A percentile compares a stretch with the other conserved stretches of the same genome.
phyloP scores from a whole-genome alignment of 768 basidiomycete species.

The Pleurotus sapidus region DNA sequence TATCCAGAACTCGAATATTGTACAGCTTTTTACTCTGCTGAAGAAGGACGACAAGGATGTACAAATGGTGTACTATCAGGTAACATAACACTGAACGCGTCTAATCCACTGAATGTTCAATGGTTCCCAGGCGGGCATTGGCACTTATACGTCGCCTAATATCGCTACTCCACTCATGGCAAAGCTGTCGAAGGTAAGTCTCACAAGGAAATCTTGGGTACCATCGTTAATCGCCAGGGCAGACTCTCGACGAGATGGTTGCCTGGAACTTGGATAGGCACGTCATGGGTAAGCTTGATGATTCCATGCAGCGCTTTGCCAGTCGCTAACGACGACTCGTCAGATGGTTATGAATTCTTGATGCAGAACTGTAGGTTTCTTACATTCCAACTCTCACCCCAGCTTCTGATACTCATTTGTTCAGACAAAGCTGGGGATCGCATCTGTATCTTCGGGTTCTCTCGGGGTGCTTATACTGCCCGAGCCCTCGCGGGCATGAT shows the following conservation, averaged over 20 bases:
- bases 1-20: slow-evolving; percentile 46
- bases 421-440: slow-evolving; percentile 50
- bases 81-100: slow-evolving; percentile 7
- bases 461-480: slow-evolving; percentile 64
- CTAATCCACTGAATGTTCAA: too few species aligned
- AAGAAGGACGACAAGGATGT: slow-evolving; percentile 49
- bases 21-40: slow-evolving; percentile 45
- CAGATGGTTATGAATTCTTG: slow-evolving; percentile 2
- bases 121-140: slow-evolving; percentile 5
- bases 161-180: slow-evolving; percentile 32
- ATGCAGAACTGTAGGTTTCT: slow-evolving; percentile 56
- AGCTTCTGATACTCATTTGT: not conserved
- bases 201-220: not conserved
- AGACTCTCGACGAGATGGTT: slow-evolving; percentile 48
- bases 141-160: slow-evolving; percentile 34
- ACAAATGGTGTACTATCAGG: slow-evolving; percentile 62
- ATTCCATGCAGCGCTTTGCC: not conserved
- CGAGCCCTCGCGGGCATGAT: slow-evolving; percentile 52
- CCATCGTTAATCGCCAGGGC: not conserved
- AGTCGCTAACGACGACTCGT: not conserved
- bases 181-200: slow-evolving; percentile 34
- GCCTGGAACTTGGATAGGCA: slow-evolving; percentile 48
- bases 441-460: slow-evolving; percentile 69
- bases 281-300: slow-evolving; percentile 37
- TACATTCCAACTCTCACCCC: slow-evolving; percentile 53